Percentiles rank a stretch among this genome's conserved stretches.
Evolutionary conservation across 768 basidiomycete genomes (phyloP).

Genomic region (Lentinula guzmanii): DNA sequence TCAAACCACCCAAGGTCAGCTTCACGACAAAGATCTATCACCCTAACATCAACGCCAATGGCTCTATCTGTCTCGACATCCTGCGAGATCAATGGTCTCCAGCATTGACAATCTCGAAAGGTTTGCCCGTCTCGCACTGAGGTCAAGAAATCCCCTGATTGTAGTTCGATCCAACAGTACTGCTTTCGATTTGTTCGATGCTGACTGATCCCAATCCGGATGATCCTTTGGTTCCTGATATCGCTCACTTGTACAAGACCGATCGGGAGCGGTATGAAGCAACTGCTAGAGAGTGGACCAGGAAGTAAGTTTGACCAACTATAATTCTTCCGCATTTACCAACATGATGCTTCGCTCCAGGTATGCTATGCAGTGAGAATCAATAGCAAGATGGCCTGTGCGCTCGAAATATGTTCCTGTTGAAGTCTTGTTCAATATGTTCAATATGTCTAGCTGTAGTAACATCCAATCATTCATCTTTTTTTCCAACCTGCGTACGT

Average conservation of each 20-base stretch:
- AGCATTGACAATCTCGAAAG: conserved; percentile 98
- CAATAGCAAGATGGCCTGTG: background rate
- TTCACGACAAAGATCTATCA: conserved; percentile 99
- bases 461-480: background rate
- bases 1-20: conserved; percentile 99
- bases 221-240: conserved; percentile 97
- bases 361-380: conserved; percentile 48
- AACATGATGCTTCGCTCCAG: conserved; percentile 13
- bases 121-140: conserved; percentile 33
- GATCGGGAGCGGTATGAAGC: conserved; percentile 96
- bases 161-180: conserved; percentile 41
- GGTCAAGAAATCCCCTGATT: background rate
- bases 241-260: conserved; percentile 99
- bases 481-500: background rate
- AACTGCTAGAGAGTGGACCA: conserved; percentile 98
- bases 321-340: background rate
- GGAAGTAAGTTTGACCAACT: conserved; percentile 67
- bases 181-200: conserved; percentile 99
- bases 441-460: conserved; percentile 5
- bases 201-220: conserved; percentile 99
- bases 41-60: conserved; percentile 99
- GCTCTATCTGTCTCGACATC: conserved; percentile 98
- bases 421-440: background rate
- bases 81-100: conserved; percentile 99
- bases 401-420: background rate